Evolutionary conservation across 1,139 yeast genomes (phyloP), one percentile per base, ranked within the genome.

Genomic region (Yamadazyma trypodendri): DNA sequence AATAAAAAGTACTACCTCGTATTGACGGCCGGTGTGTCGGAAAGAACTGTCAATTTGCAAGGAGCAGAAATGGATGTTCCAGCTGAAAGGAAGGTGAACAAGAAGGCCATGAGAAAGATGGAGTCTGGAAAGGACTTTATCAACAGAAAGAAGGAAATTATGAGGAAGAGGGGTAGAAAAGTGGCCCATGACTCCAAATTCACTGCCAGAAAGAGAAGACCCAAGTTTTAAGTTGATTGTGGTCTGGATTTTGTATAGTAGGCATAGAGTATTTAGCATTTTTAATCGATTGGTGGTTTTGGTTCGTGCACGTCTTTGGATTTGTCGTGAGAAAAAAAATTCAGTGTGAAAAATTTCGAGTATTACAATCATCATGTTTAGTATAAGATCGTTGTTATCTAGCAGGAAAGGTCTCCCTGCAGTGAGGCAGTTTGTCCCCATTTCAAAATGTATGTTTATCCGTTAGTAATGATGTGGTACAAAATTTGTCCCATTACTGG

Each of bases 161-260:
- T 85, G 92, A 83, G 84, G 57, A 85, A 84, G 60, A 79, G 97
- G 58, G 98, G 98, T 41, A 85, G 85, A 58, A 70, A 67, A 32
- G 97, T 90, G 12, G 96, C 97, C 3, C 74, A 74, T 46, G 98
- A 92, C 59, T 85, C 96, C 40, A 88, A 84, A 59, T 92, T 83
- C 62, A 87, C 97, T 3, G 98, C 95, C 31, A 79, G 99, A 65
- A 84, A 84, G 72, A 83, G 99, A 76, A 79, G 85, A 50, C 81
- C 95, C 16, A 75, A 86, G 52, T 92, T 92, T 61, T 90, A 58
- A 45, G 8, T 4, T 8, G 5, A 6, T 6, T 11, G 24, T 22
- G 24, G 21, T 9, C 9, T 31, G 21, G 24, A 24, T 8, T 24
- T 31, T 38, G 39, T 36, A 36, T 29, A 37, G 24, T 41, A 41